These are phyloP conservation scores for Xylaria sp. DNA, from an alignment of 2,329 filamentous ascomycete species.

Conservation along the genomic window DNA sequence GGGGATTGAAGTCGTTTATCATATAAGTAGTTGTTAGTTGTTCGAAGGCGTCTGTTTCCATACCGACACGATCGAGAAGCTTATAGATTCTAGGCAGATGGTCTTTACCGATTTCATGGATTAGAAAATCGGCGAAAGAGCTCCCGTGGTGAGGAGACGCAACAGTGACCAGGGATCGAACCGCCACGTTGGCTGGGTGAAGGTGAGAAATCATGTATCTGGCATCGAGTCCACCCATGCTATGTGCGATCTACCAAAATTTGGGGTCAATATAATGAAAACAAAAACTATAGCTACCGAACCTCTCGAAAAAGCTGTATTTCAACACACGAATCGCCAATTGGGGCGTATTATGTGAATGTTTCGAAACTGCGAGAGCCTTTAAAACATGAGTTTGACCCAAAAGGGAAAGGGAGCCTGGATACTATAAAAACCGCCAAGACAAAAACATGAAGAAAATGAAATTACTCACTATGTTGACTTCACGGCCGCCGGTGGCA, in stretches of 20 bases:
- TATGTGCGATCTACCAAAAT: slow-evolving; percentile 65
- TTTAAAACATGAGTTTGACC: background rate
- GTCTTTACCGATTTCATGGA: slow-evolving; percentile 58
- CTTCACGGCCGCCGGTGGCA: slow-evolving; percentile 61
- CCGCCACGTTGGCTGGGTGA: slow-evolving; percentile 57
- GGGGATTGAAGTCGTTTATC: slow-evolving; percentile 67
- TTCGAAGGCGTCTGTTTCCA: slow-evolving; percentile 68
- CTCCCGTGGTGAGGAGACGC: slow-evolving; percentile 67
- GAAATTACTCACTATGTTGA: slow-evolving; percentile 68
- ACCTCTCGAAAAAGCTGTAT: too few species aligned
- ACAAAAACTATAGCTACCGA: too few species aligned
- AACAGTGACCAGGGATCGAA: slow-evolving; percentile 64
- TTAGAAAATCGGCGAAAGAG: slow-evolving; percentile 64
- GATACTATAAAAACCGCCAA: background rate
- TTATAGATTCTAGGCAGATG: slow-evolving; percentile 66
- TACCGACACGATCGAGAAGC: slow-evolving; percentile 60
- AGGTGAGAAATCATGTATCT: slow-evolving; percentile 72
- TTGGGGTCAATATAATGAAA: background rate
- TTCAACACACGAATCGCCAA: too few species aligned
- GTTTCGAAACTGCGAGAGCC: background rate
- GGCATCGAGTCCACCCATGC: slow-evolving; percentile 73
- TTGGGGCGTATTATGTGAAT: background rate
- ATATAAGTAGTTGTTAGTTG: slow-evolving; percentile 71
- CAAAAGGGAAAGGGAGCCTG: background rate
- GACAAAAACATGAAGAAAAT: background rate